Evolutionary conservation across 2,329 filamentous ascomycete genomes (phyloP), one percentile per base, ranked within the genome.

Genomic region (Ramularia endophylla): DNA sequence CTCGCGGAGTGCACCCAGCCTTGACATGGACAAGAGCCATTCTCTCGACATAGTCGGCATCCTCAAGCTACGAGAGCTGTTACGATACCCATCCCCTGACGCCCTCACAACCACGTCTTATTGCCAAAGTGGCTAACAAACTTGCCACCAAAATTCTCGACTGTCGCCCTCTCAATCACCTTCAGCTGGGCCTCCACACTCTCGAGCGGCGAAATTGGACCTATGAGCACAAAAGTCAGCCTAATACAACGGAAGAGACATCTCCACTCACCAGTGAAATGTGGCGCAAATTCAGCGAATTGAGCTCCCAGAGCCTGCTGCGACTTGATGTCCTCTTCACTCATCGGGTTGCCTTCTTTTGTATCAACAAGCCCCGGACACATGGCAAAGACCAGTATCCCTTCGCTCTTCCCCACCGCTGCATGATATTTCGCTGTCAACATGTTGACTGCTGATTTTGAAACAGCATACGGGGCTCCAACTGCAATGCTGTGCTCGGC

Each of bases 121-220:
- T 65, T 74, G 3, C 75, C 73, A 41, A 66, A 52, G 27, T 81
- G 76, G 19, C 73, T 75, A 1, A 80, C 47, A 50, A 76, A 78
- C 0, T 61, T 56, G 2, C 78, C 77, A 2, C 65, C 74, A 27
- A 43, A 50, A 50, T 70, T 50, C 34, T 71, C 67, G 7, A 78
- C 56, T 19, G 64, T 74, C 2, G 65, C 57, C 22, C 58, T 62
- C 5, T 69, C 53, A 25, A 59, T 52, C 2, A 64, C 51, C 7
- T 54, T 42, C 20, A 62, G 38, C 29, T 65, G 52, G 17, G 40
- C 41, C 25, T 46, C 47, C 16, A 68, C 60, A 2, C 56, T 50
- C 27, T 62, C 48, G 2, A 56, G 44, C 1, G 50, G 33, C 5
- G 46, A 42, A 27, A 54, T 57, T 6, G 56, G 51, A 1, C 55